phyloP scores from a whole-genome alignment of 2,329 filamentous ascomycete species.

The Monosporascus sp. region DNA sequence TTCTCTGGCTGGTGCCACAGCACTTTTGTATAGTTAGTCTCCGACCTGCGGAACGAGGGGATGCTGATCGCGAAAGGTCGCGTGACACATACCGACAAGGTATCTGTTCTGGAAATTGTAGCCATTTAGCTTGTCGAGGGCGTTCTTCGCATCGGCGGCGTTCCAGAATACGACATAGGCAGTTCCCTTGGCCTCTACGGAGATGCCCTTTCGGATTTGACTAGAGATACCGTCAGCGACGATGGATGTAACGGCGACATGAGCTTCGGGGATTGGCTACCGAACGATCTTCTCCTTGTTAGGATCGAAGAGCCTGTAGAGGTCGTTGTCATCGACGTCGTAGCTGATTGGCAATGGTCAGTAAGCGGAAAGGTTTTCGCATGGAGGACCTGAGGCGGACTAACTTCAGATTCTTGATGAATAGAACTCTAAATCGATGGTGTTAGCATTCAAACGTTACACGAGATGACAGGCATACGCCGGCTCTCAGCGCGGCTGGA shows the following conservation, averaged over 20 bases:
- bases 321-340: constrained; percentile 96
- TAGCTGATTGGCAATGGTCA: constrained; percentile 57
- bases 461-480: constrained; percentile 27
- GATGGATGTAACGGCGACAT: constrained; percentile 29
- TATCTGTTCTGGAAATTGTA: constrained; percentile 99
- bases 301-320: constrained; percentile 87
- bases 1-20: constrained; percentile 62
- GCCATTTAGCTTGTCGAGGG: constrained; percentile 98
- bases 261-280: constrained; percentile 5
- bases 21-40: constrained; percentile 31
- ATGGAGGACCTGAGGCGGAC: constrained; percentile 49
- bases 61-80: constrained; percentile 2
- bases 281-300: constrained; percentile 26
- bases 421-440: constrained; percentile 72
- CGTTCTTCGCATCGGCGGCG: constrained; percentile 97
- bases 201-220: constrained; percentile 97
- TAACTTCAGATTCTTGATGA: constrained; percentile 99
- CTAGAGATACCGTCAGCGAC: constrained; percentile 42
- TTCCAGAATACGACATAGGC: constrained; percentile 99
- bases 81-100: constrained; percentile 73
- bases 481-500: constrained; percentile 11
- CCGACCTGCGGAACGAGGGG: not conserved
- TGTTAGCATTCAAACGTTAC: constrained; percentile 18
- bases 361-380: constrained; percentile 58
- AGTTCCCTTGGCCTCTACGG: constrained; percentile 94